Evolutionary conservation across 495 filamentous ascomycete genomes (phyloP), one percentile per base, ranked within the genome.

Genomic region (Annulohypoxylon nitens): DNA sequence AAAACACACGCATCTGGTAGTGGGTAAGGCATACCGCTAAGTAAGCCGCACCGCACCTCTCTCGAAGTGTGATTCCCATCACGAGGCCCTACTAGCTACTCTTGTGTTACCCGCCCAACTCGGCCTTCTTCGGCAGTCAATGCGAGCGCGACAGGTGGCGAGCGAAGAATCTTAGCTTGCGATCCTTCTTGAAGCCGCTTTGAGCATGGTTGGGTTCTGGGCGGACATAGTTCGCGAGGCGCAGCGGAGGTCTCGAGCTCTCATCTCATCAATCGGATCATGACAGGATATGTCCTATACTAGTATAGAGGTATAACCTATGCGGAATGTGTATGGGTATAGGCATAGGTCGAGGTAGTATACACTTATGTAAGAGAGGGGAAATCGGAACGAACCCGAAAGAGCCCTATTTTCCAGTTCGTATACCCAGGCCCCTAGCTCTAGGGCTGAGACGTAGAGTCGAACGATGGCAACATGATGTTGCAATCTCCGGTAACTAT

Each of bases 401-500:
- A 9, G n/a, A 18, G 20, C n/a, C 14, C 16, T 12, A 41, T 34
- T 60, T 45, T 25, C 34, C 20, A 6, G 34, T 43, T 60, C 43
- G 43, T 47, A 47, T 47, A 47, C 12, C 4, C 16, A 47, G 11
- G 7, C 18, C 34, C 34, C 37, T 11, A 33, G 39, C 55, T 67
- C 30, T 18, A 16, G 26, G 64, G 45, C 26, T 39, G 30, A 60
- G 43, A 26, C 12, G 45, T n/a, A 18, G 18, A 33, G 43, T 67
- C 41, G 43, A 37, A 65, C 37, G 62, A 65, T 61, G 61, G 36
- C 61, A 54, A 66, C 54, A 64, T 55, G 61, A 61, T 51, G 55
- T 71, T 66, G 69, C 69, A 66, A 67, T 71, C 39, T 61, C 36
- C 62, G 47, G 57, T 26, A 58, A 43, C 39, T 45, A 14, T 11